These are phyloP conservation scores for Balansia obtecta DNA, from an alignment of 2,329 filamentous ascomycete genomes.

Conservation along the genomic window DNA sequence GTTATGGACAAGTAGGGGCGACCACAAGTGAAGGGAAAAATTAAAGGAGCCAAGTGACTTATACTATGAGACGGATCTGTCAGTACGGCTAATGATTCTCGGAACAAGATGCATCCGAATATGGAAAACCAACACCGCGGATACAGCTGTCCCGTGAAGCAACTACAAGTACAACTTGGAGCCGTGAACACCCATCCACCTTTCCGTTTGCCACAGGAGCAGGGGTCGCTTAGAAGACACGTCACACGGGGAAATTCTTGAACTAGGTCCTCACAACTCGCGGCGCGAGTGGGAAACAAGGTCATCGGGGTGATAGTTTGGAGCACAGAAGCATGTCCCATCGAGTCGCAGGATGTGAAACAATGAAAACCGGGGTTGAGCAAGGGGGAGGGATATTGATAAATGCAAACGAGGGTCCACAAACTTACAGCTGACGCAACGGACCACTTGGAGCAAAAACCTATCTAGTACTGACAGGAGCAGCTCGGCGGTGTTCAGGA, in stretches of 20 bases:
- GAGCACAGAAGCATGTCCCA: neutral
- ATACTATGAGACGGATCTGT: neutral
- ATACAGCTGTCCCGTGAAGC: neutral
- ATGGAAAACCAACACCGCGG: neutral
- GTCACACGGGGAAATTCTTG: no score
- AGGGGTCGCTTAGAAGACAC: neutral
- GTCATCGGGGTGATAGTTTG: neutral
- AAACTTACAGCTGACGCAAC: slow-evolving; percentile 2
- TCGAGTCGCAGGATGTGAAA: neutral
- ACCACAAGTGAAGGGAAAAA: neutral
- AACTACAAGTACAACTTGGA: neutral
- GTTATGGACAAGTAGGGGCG: neutral
- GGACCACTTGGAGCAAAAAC: neutral
- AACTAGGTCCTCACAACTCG: no score
- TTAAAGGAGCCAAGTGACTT: neutral
- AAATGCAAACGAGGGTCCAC: neutral
- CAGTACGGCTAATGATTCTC: neutral
- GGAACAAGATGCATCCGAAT: neutral
- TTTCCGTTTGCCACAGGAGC: neutral
- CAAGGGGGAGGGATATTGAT: neutral
- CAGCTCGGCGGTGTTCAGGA: neutral
- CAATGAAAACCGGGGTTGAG: neutral
- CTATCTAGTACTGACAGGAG: neutral
- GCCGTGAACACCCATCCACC: neutral
- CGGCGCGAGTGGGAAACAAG: no score